phyloP scores from a whole-genome alignment of 768 basidiomycete genomes.

The Russula foetens region DNA sequence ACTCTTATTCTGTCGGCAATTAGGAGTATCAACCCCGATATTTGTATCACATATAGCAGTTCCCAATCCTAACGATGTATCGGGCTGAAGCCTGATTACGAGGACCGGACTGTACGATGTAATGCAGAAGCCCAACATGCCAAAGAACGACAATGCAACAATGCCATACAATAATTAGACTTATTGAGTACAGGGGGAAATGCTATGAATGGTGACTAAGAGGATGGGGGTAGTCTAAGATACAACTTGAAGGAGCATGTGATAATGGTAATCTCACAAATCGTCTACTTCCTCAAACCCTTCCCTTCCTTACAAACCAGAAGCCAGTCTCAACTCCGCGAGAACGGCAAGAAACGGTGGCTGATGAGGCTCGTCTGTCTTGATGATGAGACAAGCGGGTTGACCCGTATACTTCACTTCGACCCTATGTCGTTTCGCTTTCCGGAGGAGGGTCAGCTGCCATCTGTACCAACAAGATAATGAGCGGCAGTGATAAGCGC shows the following conservation, averaged over 20 bases:
- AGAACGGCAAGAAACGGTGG: slow-evolving; percentile 68
- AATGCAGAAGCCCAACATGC: not conserved
- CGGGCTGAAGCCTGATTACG: too few species aligned
- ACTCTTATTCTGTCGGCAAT: too few species aligned
- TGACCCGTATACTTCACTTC: slow-evolving; percentile 64
- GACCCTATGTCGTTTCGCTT: slow-evolving; percentile 52
- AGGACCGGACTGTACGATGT: not conserved
- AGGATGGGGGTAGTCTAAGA: not conserved
- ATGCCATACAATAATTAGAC: slow-evolving; percentile 1
- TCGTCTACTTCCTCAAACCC: too few species aligned
- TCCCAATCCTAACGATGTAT: not conserved
- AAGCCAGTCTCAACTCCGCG: slow-evolving; percentile 28
- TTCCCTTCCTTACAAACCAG: not conserved
- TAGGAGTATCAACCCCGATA: too few species aligned
- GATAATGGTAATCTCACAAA: not conserved
- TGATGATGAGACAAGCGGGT: slow-evolving; percentile 49
- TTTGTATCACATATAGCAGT: too few species aligned
- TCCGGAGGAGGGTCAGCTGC: slow-evolving; percentile 57
- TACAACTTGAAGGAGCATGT: slow-evolving; percentile 9
- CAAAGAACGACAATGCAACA: not conserved
- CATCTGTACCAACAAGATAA: slow-evolving; percentile 37
- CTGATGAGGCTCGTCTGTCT: slow-evolving; percentile 36
- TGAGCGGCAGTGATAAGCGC: not conserved
- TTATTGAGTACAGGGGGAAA: not conserved
- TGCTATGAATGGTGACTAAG: not conserved